Evolutionary conservation across 352 stramenopile genomes (phyloP), one percentile per base, ranked within the genome.

Genomic region (Phytopythium litorale): DNA sequence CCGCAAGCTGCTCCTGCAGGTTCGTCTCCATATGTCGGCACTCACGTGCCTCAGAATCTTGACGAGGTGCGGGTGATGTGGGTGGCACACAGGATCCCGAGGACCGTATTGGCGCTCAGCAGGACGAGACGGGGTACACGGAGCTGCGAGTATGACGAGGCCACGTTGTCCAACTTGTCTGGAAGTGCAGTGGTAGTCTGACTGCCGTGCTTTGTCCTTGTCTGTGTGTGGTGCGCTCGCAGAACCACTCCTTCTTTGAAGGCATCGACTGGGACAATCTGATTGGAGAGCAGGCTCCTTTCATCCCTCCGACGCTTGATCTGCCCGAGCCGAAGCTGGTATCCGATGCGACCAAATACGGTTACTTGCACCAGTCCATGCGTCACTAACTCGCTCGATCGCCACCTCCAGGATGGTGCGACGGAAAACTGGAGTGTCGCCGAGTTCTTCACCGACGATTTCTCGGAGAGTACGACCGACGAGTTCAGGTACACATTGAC

Each of bases 211-310:
- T 32, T 18, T 30, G 28, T 30, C 45, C 8, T 1, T 30, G 21
- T 51, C 19, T 19, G 18, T 18, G 21, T 51, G 45, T 9, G n/a
- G 21, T 32, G n/a, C 11, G 23, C 30, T 28, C 23, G 9, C 43
- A 94, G 83, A 79, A 70, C 28, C 87, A 96, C 35, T 71, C 73
- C 6, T 96, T 94, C 60, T 96, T 96, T 64, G 70, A 85, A 51
- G 85, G 81, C 18, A 68, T 94, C 45, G 66, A 94, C 40, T 96
- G 87, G 87, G 76, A 83, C 23, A 68, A 71, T 9, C 72, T 92
- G 35, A 57, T 71, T 40, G 61, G 84, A 45, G 74, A 84, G 53
- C 70, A 65, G 38, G 70, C 85, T 3, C 87, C 85, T 19, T 92
- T 86, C 57, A 74, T 49, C 28, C 86, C 86, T 50, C 78, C 81